Evolutionary conservation across 78 protist species (phyloP), one percentile per base, ranked within the genome.

Genomic region (Dictyostelium citrinum): DNA sequence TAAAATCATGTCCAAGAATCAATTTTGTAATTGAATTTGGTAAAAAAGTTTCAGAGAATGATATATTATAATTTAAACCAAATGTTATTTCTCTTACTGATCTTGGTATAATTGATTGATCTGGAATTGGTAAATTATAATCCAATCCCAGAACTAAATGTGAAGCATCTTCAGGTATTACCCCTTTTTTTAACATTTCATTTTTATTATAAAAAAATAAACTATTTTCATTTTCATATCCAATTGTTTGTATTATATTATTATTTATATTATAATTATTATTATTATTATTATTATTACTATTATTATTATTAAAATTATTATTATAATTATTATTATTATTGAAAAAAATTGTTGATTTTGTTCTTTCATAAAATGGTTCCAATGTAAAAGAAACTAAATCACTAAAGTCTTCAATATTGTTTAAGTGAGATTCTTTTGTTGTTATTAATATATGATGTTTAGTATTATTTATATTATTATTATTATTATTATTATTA

Each of bases 301-400:
- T 24, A 60, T 6, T 10, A 60, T 9, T n/a, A n/a, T 49, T 49
- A 49, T 14, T 49, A 14, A n/a, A n/a, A 60, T 24, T 8, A 20
- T n/a, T 60, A 8, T n/a, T 24, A 60, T 60, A n/a, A 60, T 24
- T 24, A 60, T 6, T 3, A 58, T n/a, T 24, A 64, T 24, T 29
- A 64, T 27, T 27, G 3, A 64, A 3, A 27, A 27, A 27, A 64
- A 64, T 27, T n/a, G 33, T 27, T 64, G 72, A 64, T 64, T 64
- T 64, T 3, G 35, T 33, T 70, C 77, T 70, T 70, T 70, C 77
- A 70, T 70, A 70, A 16, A 33, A 70, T 70, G 77, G 77, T 70
- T 29, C 43, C 16, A 70, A 70, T 70, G 17, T 70, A 27, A 70
- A 33, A 11, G 45, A 70, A 16, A 70, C 20, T 70, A 33, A 11